phyloP scores from a whole-genome alignment of 805 yeast genomes.

The Teunomyces pallodes region DNA sequence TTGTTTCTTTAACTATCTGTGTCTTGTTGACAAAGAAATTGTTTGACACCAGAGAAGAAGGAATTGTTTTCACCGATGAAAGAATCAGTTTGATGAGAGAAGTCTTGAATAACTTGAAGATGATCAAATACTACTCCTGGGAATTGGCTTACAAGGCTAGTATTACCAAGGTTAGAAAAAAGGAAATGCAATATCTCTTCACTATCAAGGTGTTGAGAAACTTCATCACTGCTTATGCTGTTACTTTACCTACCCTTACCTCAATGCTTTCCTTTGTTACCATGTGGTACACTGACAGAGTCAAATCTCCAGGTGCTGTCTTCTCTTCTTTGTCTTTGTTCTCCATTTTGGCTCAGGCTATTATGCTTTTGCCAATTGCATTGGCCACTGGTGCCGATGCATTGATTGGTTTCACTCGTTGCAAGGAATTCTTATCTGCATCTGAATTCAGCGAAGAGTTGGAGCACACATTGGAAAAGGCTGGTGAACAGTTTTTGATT shows the following conservation, averaged over 20 bases:
- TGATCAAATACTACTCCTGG: constrained; percentile 48
- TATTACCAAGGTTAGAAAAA: constrained; percentile 33
- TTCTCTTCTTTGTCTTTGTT: constrained; percentile 43
- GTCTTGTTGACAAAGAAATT: constrained; percentile 34
- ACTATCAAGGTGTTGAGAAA: constrained; percentile 42
- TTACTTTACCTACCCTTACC: constrained; percentile 40
- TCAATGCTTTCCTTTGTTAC: constrained; percentile 46
- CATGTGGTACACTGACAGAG: constrained; percentile 44
- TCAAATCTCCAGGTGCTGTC: constrained; percentile 37
- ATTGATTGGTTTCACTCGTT: constrained; percentile 34
- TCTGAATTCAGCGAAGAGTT: constrained; percentile 14
- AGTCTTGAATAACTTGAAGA: constrained; percentile 37
- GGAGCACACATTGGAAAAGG: constrained; percentile 7
- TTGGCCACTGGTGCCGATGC: constrained; percentile 47
- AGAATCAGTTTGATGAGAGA: constrained; percentile 44
- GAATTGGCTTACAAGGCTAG: constrained; percentile 40
- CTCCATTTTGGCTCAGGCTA: constrained; percentile 42
- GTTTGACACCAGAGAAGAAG: constrained; percentile 34
- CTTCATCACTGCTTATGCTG: constrained; percentile 43
- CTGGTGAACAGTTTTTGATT: constrained; percentile 9
- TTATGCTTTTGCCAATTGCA: constrained; percentile 43
- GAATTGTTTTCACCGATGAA: constrained; percentile 39
- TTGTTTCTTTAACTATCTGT: constrained; percentile 33
- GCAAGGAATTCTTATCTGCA: constrained; percentile 20
- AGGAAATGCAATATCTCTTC: constrained; percentile 40